A percentile compares a stretch with the other conserved stretches of the same genome.
Conservation (phyloP, 257 asterid species). For the Nicotiana benthamiana region DNA sequence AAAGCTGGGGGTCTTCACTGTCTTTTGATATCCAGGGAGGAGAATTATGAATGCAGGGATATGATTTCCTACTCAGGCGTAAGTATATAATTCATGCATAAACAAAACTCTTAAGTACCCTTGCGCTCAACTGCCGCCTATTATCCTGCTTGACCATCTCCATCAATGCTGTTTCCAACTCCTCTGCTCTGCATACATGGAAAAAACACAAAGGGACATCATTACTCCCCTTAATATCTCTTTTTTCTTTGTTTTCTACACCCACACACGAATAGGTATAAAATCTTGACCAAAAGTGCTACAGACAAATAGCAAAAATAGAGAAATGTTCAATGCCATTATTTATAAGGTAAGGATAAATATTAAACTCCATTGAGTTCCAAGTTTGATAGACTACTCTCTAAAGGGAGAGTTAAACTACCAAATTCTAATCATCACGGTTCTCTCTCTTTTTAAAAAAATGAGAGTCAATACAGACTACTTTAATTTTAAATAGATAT, state of each 20-base stretch:
- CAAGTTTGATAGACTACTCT: not conserved
- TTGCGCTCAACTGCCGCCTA: conserved; percentile 84
- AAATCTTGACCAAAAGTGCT: not conserved
- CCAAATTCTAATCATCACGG: not conserved
- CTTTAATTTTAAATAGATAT: not conserved
- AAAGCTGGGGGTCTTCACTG: not conserved
- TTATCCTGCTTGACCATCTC: conserved; percentile 99
- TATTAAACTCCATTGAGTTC: not conserved
- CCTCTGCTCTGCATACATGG: conserved; percentile 69
- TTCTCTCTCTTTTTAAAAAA: not conserved
- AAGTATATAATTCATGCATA: not conserved
- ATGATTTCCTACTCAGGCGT: not conserved
- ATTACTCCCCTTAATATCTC: not conserved
- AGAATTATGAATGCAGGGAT: not conserved
- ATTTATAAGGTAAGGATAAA: no score
- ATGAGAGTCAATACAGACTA: not conserved
- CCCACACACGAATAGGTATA: not conserved
- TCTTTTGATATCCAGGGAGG: not conserved
- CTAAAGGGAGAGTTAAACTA: not conserved
- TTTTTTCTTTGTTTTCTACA: not conserved
- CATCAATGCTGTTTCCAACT: conserved; percentile 89
- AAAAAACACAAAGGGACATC: conserved; percentile 4
- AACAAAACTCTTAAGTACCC: conserved; percentile 36
- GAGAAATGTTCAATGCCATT: not conserved
- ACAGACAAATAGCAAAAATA: not conserved